phyloP scores from a whole-genome alignment of 352 stramenopile genomes.

The Pythium aphanidermatum region DNA sequence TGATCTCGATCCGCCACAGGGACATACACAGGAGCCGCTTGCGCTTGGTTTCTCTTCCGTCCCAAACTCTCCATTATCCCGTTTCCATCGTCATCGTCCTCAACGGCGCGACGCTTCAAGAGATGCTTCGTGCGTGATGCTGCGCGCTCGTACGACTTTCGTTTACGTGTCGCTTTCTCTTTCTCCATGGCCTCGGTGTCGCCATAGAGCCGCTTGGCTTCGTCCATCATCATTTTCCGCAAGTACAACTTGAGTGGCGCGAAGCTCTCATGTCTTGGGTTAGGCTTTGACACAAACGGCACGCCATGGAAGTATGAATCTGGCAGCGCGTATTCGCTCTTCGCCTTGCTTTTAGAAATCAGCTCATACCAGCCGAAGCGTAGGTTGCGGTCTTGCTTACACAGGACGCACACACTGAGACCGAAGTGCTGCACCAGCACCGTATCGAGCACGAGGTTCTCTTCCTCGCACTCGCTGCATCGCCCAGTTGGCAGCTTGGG shows the following conservation, averaged over 20 bases:
- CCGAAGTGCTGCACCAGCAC: slow-evolving; percentile 46
- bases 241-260: slow-evolving; percentile 62
- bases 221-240: slow-evolving; percentile 39
- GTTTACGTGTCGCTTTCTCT: slow-evolving; percentile 40
- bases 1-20: slow-evolving; percentile 45
- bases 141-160: slow-evolving; percentile 39
- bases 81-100: not conserved
- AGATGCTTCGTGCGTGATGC: slow-evolving; percentile 52
- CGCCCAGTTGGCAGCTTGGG: slow-evolving; percentile 15
- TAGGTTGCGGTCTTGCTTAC: slow-evolving; percentile 54
- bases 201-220: slow-evolving; percentile 45
- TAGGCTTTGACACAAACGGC: slow-evolving; percentile 44
- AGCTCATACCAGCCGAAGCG: slow-evolving; percentile 50
- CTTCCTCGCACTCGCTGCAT: slow-evolving; percentile 45
- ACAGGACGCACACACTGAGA: slow-evolving; percentile 48
- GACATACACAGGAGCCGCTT: slow-evolving; percentile 21
- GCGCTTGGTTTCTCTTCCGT: slow-evolving; percentile 2
- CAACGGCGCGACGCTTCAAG: slow-evolving; percentile 26
- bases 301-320: slow-evolving; percentile 53
- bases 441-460: slow-evolving; percentile 41
- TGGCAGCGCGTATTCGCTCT: slow-evolving; percentile 48
- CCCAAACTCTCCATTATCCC: slow-evolving; percentile 5
- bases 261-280: slow-evolving; percentile 61
- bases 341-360: slow-evolving; percentile 50
- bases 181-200: slow-evolving; percentile 32